Conservation (phyloP, 2,329 filamentous ascomycete genomes). For the Amphichorda felina region DNA sequence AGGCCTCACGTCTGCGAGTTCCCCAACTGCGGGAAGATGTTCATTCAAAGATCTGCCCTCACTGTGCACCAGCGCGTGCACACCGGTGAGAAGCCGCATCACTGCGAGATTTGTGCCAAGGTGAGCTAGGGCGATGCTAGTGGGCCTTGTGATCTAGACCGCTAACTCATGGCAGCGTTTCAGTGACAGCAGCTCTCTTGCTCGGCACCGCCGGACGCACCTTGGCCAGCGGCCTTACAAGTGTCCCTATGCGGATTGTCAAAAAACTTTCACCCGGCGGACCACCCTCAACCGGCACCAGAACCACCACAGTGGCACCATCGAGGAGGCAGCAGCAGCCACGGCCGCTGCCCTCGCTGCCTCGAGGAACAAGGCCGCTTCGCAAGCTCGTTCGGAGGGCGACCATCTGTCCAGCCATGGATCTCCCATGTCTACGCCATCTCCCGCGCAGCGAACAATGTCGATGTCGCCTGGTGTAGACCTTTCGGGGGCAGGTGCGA, state of each 20-base stretch:
- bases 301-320: conserved; percentile 88
- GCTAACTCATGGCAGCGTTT: conserved; percentile 33
- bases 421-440: conserved; percentile 69
- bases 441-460: conserved; percentile 65
- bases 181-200: conserved; percentile 89
- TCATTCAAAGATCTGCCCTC: conserved; percentile 90
- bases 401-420: conserved; percentile 60
- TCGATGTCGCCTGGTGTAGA: conserved; percentile 74
- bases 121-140: conserved; percentile 28
- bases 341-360: conserved; percentile 74
- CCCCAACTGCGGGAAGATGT: conserved; percentile 82
- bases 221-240: conserved; percentile 95
- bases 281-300: conserved; percentile 93
- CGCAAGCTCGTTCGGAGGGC: conserved; percentile 52
- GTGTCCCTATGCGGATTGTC: conserved; percentile 92
- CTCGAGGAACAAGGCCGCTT: conserved; percentile 25
- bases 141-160: background rate
- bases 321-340: conserved; percentile 83
- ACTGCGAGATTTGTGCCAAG: conserved; percentile 95
- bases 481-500: conserved; percentile 53
- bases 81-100: conserved; percentile 95
- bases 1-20: conserved; percentile 89
- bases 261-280: conserved; percentile 94
- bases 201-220: conserved; percentile 87
- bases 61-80: conserved; percentile 94